Percentiles rank a stretch among this genome's conserved stretches.
Evolutionary conservation across 129 eudicot genomes (phyloP).

Genomic region (Solidago caesia): DNA sequence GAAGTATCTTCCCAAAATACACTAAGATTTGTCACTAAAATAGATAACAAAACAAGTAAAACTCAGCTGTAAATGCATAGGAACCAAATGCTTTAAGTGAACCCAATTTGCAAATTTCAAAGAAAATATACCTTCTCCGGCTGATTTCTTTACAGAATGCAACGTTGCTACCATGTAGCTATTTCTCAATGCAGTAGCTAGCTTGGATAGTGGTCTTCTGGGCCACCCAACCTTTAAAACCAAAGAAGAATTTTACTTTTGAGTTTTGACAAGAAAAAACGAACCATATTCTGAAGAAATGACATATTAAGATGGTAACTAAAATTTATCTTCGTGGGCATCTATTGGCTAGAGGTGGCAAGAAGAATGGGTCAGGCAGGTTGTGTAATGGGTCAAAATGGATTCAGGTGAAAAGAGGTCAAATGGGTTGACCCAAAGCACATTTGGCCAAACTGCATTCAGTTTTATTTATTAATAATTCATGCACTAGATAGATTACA

Average conservation of each 20-base stretch:
- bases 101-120: constrained; percentile 2
- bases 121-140: constrained; percentile 68
- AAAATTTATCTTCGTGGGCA: neutral
- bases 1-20: constrained; percentile 77
- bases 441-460: neutral
- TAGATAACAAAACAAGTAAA: constrained; percentile 18
- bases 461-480: neutral
- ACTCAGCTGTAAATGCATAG: constrained; percentile 8
- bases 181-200: constrained; percentile 86
- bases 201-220: constrained; percentile 86
- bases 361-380: neutral
- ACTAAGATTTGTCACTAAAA: constrained; percentile 53
- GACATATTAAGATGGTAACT: constrained; percentile 5
- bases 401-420: neutral
- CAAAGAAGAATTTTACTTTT: constrained; percentile 19
- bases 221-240: constrained; percentile 93
- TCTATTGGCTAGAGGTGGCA: neutral
- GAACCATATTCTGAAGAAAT: neutral
- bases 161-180: constrained; percentile 96
- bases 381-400: neutral
- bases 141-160: constrained; percentile 61
- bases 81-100: neutral
- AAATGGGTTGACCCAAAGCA: neutral
- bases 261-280: constrained; percentile 2
- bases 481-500: neutral